Evolutionary conservation across 1,284 basidiomycete species (phyloP), one percentile per base, ranked within the genome.

Genomic region (Apiotrichum mycotoxinovorans): DNA sequence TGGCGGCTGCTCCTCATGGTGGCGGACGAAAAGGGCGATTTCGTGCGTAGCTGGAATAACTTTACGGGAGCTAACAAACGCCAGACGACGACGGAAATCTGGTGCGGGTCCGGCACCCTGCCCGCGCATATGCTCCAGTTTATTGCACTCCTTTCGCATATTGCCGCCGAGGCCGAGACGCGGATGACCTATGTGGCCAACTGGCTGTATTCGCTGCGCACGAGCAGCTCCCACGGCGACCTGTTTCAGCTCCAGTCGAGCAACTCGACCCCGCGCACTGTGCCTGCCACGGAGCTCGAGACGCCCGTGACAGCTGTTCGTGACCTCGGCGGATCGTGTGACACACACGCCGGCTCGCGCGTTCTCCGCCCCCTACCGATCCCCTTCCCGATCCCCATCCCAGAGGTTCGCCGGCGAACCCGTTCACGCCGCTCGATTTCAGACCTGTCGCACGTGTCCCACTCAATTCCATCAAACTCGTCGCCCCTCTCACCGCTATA

Each of bases 161-260:
- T 50, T 40, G 48, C 48, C 0, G 17, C 22, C 14, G 48, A 50
- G 26, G 22, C 47, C 33, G 47, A 48, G 22, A 12, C 11, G 22
- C 47, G 47, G 20, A 2, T 7, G 8, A 20, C 12, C 15, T 37
- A 37, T 23, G 23, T 38, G 3, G 4, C 33, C 47, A 48, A 48
- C 47, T 48, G 47, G 47, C 34, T 48, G 22, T 48, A 37, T 23
- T 22, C 47, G n/a, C 23, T 48, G 34, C 47, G 47, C 22, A 4
- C 20, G 26, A 30, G 26, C 43, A 2, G 8, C 25, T 9, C 25
- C 4, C 41, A 43, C 23, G 4, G 25, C 23, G 41, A 25, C 18
- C 38, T 40, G 18, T 40, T 40, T n/a, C 38, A 40, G 38, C 38
- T 18, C 5, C 38, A n/a, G 17, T 40, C 38, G 8, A n/a, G 5